These are phyloP conservation scores for Teunomyces pallodes DNA, from an alignment of 805 yeast genomes.

Conservation along the genomic window DNA sequence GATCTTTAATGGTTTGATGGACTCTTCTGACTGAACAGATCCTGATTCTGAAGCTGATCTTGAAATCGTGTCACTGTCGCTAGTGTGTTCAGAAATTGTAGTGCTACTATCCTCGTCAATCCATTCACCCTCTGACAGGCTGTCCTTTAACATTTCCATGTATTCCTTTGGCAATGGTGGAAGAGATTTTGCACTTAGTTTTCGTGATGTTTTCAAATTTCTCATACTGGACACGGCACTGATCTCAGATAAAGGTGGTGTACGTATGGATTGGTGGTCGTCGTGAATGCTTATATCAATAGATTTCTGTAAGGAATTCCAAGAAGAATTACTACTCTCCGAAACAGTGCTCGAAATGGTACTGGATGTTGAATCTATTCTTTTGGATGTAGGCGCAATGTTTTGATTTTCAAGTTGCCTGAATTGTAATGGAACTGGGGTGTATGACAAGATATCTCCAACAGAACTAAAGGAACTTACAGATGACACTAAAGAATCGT, in stretches of 20 bases:
- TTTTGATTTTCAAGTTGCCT: not conserved
- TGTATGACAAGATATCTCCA: slow-evolving; percentile 27
- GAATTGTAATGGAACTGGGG: slow-evolving; percentile 5
- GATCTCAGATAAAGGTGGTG: not conserved
- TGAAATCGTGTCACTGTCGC: not conserved
- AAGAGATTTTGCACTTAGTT: not conserved
- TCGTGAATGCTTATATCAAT: slow-evolving; percentile 13
- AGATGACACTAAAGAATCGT: slow-evolving; percentile 36
- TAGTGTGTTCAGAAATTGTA: not conserved
- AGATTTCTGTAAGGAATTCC: slow-evolving; percentile 30
- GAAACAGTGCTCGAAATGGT: slow-evolving; percentile 8
- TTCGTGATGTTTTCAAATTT: not conserved
- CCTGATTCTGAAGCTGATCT: not conserved
- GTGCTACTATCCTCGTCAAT: slow-evolving; percentile 2
- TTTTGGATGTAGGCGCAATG: not conserved
- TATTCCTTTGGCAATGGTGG: slow-evolving; percentile 1
- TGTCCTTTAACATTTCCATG: not conserved
- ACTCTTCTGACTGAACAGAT: slow-evolving; percentile 5
- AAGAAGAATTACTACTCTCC: slow-evolving; percentile 15
- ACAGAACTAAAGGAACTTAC: slow-evolving; percentile 36
- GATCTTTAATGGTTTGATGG: slow-evolving; percentile 15
- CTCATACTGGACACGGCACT: not conserved
- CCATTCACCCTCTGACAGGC: slow-evolving; percentile 6
- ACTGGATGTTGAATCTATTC: slow-evolving; percentile 7
- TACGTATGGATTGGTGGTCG: not conserved